A percentile compares a stretch with the other conserved stretches of the same genome.
These are phyloP conservation scores for Paraurostyla sp. DNA, from an alignment of 73 alveolate species.

Conservation along the genomic window DNA sequence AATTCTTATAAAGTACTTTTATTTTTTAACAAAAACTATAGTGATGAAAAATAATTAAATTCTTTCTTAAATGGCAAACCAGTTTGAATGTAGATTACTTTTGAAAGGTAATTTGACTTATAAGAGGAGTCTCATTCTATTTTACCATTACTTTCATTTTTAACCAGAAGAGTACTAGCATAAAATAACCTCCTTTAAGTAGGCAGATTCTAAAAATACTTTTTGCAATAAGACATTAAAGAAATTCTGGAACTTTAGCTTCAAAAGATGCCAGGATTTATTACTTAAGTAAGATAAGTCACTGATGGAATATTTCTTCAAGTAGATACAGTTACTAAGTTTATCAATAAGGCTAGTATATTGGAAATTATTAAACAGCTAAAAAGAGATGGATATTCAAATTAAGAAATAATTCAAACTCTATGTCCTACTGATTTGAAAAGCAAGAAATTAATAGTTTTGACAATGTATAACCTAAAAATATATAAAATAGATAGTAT, in stretches of 20 bases:
- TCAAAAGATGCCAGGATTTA: conserved; percentile 10
- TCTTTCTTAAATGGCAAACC: too few relatives aligned
- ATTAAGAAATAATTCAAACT: background rate
- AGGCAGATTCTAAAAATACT: conserved; percentile 33
- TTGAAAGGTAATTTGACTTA: background rate
- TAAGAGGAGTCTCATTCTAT: background rate
- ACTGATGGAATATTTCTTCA: conserved; percentile 36
- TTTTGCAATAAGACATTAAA: background rate
- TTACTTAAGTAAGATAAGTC: too few relatives aligned
- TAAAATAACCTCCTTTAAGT: background rate
- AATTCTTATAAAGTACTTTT: too few relatives aligned
- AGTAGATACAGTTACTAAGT: conserved; percentile 5
- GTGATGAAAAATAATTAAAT: too few relatives aligned
- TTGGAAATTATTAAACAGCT: background rate
- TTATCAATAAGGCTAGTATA: background rate
- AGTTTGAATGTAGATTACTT: background rate
- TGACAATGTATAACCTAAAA: background rate
- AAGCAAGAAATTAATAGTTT: background rate
- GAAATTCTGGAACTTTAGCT: background rate
- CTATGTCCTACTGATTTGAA: background rate
- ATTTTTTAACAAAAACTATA: too few relatives aligned
- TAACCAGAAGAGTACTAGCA: background rate
- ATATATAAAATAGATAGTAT: conserved; percentile 12
- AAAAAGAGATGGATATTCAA: background rate
- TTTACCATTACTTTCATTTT: background rate